phyloP scores from a whole-genome alignment of 1,139 yeast species.

The Yamadazyma siamensis region DNA sequence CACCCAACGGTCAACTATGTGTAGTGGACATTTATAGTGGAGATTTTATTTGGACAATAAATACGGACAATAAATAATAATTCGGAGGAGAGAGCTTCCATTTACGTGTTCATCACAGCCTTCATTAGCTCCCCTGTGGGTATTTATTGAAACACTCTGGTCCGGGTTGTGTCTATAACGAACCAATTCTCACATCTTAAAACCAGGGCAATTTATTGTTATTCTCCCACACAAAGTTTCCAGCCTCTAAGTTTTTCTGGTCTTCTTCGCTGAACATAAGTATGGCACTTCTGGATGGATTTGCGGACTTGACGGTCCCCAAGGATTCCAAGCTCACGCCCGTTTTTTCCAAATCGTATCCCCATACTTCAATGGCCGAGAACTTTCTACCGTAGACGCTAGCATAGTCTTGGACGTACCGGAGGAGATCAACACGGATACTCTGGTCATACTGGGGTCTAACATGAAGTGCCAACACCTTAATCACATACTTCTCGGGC shows the following conservation, averaged over 20 bases:
- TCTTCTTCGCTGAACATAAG: conserved; percentile 23
- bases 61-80: too few species aligned
- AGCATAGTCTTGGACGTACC: conserved; percentile 15
- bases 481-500: conserved; percentile 20
- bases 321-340: conserved; percentile 6
- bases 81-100: too few species aligned
- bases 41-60: too few species aligned
- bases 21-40: too few species aligned
- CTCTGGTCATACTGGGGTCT: conserved; percentile 14
- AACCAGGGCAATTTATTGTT: conserved; percentile 48
- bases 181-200: too few species aligned
- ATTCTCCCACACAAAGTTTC: conserved; percentile 40
- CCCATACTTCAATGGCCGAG: conserved; percentile 33
- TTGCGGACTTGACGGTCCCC: conserved; percentile 22
- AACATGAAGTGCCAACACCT: conserved; percentile 28
- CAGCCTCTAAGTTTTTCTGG: conserved; percentile 21
- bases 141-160: too few species aligned
- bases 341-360: conserved; percentile 24
- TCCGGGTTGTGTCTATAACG: too few species aligned
- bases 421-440: conserved; percentile 21
- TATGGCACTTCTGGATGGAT: conserved; percentile 38
- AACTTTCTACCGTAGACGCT: conserved; percentile 6
- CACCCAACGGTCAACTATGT: too few species aligned
- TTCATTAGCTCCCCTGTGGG: too few species aligned
- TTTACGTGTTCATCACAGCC: too few species aligned